A percentile compares a stretch with the other conserved stretches of the same genome.
phyloP scores from a whole-genome alignment of 768 basidiomycete genomes.

The Brasilioporus rufonigricans region DNA sequence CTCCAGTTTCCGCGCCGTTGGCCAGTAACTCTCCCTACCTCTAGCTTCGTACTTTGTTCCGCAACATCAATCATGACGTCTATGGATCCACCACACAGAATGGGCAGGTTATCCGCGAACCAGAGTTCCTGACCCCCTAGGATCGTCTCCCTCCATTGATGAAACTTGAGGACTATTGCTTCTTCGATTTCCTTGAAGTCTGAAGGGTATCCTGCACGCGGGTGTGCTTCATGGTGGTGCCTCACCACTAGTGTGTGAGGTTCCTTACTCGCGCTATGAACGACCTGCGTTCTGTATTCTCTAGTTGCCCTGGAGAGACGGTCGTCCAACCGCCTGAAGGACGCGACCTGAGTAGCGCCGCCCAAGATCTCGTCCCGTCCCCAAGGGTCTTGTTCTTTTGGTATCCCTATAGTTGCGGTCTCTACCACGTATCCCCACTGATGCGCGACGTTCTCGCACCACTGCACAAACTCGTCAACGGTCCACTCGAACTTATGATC shows the following conservation, averaged over 20 bases:
- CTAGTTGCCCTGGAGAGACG: conserved; percentile 33
- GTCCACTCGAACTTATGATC: conserved; percentile 96
- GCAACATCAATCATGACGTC: conserved; percentile 26
- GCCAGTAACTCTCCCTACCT: conserved; percentile 18
- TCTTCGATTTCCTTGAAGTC: conserved; percentile 47
- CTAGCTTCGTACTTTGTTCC: conserved; percentile 25
- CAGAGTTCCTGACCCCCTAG: conserved; percentile 44
- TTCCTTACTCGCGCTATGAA: conserved; percentile 8
- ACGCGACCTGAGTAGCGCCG: conserved; percentile 66
- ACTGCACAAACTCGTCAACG: conserved; percentile 60
- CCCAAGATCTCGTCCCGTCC: conserved; percentile 63
- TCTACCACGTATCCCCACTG: conserved; percentile 76
- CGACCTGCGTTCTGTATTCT: conserved; percentile 4
- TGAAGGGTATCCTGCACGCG: conserved; percentile 41
- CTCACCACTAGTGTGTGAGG: conserved; percentile 48
- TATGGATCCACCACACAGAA: conserved; percentile 35
- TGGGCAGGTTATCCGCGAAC: conserved; percentile 42
- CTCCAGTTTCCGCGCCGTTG: conserved; percentile 29
- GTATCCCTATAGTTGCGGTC: conserved; percentile 54
- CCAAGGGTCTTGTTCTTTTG: conserved; percentile 65
- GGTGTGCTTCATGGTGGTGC: conserved; percentile 53
- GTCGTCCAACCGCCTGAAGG: conserved; percentile 52
- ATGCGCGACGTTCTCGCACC: conserved; percentile 54
- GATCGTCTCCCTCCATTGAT: conserved; percentile 46
- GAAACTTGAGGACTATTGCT: conserved; percentile 52